phyloP scores from a whole-genome alignment of 2,329 filamentous ascomycete species.

The Pestalotiopsis sp. region DNA sequence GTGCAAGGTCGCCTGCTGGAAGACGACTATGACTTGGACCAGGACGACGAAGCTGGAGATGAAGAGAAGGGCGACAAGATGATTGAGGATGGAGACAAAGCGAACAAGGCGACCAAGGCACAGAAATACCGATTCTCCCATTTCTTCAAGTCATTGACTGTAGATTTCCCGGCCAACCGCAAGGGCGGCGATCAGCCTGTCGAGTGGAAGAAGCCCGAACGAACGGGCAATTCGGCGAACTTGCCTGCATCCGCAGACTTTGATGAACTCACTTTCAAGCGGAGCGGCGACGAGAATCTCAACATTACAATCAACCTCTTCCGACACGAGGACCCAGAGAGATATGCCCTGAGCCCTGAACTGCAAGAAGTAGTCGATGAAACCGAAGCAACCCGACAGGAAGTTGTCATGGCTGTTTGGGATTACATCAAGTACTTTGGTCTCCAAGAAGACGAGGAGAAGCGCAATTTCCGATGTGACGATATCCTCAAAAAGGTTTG shows the following conservation, averaged over 20 bases:
- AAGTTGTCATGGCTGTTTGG: constrained; percentile 90
- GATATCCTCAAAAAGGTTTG: constrained; percentile 74
- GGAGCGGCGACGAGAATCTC: constrained; percentile 87
- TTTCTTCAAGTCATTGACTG: constrained; percentile 78
- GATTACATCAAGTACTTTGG: constrained; percentile 87
- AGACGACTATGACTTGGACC: constrained; percentile 52
- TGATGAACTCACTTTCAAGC: constrained; percentile 87
- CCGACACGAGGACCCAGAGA: constrained; percentile 82
- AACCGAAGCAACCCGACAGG: constrained; percentile 81
- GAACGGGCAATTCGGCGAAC: constrained; percentile 50
- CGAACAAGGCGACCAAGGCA: constrained; percentile 37
- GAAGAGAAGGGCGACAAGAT: constrained; percentile 52
- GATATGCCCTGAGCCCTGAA: constrained; percentile 75
- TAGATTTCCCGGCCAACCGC: constrained; percentile 69
- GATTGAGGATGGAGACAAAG: constrained; percentile 55
- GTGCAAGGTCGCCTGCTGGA: constrained; percentile 86
- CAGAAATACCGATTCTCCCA: constrained; percentile 65
- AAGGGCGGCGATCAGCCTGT: constrained; percentile 60
- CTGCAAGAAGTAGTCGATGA: constrained; percentile 85
- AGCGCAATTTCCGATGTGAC: constrained; percentile 88
- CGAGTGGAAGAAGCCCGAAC: constrained; percentile 84
- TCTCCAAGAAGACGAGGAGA: constrained; percentile 92
- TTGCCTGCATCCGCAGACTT: constrained; percentile 74
- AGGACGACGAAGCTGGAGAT: constrained; percentile 49
- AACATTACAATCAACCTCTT: constrained; percentile 88